Evolutionary conservation across 208 protist species (phyloP).

Genomic region (Trypanosoma cruzi): DNA sequence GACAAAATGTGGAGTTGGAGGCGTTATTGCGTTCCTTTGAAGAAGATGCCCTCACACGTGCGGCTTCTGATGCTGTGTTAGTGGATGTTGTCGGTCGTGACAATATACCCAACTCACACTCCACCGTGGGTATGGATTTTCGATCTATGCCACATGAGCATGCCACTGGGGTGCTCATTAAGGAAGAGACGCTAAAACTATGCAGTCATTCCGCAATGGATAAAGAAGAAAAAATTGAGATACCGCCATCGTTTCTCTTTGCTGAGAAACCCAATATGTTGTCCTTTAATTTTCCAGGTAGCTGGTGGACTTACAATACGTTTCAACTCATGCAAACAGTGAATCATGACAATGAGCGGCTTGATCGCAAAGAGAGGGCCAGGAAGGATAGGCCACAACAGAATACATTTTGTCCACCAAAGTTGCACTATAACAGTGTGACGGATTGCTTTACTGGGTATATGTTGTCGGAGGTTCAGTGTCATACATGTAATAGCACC

Average conservation of each 20-base stretch:
- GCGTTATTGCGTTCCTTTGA: slow-evolving; percentile 54
- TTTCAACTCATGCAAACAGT: slow-evolving; percentile 63
- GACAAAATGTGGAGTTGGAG: slow-evolving; percentile 51
- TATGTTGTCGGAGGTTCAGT: slow-evolving; percentile 65
- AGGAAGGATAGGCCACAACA: slow-evolving; percentile 29
- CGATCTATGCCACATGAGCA: background rate
- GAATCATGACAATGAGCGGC: slow-evolving; percentile 65
- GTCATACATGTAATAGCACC: slow-evolving; percentile 57
- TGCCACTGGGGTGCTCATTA: background rate
- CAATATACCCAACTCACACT: background rate
- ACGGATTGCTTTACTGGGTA: slow-evolving; percentile 87
- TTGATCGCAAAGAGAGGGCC: slow-evolving; percentile 40
- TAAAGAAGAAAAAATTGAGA: background rate
- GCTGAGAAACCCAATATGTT: background rate
- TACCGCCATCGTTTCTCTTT: background rate
- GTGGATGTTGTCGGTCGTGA: background rate
- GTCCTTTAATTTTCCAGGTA: slow-evolving; percentile 6
- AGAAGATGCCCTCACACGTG: slow-evolving; percentile 15
- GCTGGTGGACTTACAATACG: slow-evolving; percentile 27
- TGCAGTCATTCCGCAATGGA: background rate
- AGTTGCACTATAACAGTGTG: slow-evolving; percentile 62
- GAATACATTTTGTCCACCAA: slow-evolving; percentile 46
- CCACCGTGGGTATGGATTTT: background rate
- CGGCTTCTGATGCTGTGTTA: background rate
- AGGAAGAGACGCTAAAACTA: background rate